phyloP scores from a whole-genome alignment of 176 grass and related monocot species.

The Triticum dicoccoides region DNA sequence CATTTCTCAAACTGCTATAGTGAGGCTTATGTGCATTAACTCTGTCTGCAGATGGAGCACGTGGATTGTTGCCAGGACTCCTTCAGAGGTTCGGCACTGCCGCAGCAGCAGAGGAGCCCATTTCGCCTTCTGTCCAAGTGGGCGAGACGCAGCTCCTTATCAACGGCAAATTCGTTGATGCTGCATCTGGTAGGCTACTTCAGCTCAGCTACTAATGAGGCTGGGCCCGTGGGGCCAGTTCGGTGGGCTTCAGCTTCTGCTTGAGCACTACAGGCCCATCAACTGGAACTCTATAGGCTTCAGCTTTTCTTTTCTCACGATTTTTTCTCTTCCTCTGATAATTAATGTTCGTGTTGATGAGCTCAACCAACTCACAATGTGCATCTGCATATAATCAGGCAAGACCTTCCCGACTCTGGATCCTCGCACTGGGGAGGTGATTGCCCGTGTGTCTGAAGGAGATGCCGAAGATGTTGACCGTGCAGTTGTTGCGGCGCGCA shows the following conservation, averaged over 20 bases:
- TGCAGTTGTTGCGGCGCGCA: conserved; percentile 67
- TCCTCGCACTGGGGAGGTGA: conserved; percentile 76
- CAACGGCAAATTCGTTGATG: conserved; percentile 81
- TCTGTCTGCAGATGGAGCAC: conserved; percentile 48
- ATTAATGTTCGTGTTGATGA: background rate
- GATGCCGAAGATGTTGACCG: conserved; percentile 53
- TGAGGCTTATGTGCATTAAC: background rate
- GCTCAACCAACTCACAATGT: background rate
- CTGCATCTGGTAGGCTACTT: conserved; percentile 62
- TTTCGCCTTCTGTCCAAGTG: conserved; percentile 70
- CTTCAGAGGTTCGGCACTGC: conserved; percentile 80
- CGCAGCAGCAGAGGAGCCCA: conserved; percentile 67
- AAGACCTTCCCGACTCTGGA: conserved; percentile 82
- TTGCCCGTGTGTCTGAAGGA: conserved; percentile 76
- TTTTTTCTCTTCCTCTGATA: background rate
- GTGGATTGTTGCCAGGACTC: conserved; percentile 46
- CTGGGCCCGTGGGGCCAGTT: background rate
- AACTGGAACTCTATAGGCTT: background rate
- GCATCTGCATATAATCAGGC: conserved; percentile 33
- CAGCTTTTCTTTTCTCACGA: background rate
- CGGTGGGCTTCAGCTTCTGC: background rate
- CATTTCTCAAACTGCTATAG: background rate
- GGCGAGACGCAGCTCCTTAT: conserved; percentile 80
- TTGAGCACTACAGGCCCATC: background rate
- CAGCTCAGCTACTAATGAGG: background rate